phyloP scores from a whole-genome alignment of 1,284 basidiomycete species.

The Stygiomarasmius scandens region DNA sequence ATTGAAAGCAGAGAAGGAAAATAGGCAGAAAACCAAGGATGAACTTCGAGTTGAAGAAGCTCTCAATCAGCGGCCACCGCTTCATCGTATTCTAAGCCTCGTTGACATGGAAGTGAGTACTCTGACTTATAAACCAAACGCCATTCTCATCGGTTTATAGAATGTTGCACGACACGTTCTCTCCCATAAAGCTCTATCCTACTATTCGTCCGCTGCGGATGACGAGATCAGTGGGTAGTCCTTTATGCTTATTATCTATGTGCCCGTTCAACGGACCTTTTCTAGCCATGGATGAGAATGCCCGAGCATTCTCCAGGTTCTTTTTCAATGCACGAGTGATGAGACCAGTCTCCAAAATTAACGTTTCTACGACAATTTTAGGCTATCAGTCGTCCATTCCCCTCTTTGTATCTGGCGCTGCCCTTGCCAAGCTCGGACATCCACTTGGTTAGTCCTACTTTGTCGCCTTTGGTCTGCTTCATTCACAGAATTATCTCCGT shows the following conservation, averaged over 20 bases:
- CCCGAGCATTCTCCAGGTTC: slow-evolving; percentile 75
- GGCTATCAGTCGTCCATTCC: slow-evolving; percentile 78
- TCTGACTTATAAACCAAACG: not conserved
- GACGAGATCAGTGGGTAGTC: slow-evolving; percentile 72
- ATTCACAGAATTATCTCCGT: not conserved
- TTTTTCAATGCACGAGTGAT: slow-evolving; percentile 85
- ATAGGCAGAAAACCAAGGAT: slow-evolving; percentile 63
- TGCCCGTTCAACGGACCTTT: slow-evolving; percentile 26
- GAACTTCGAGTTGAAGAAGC: slow-evolving; percentile 70
- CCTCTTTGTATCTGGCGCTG: slow-evolving; percentile 84
- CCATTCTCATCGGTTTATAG: slow-evolving; percentile 32
- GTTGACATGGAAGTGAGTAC: slow-evolving; percentile 73
- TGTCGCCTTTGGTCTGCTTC: not conserved
- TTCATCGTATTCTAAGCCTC: slow-evolving; percentile 71
- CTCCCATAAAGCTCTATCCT: slow-evolving; percentile 75
- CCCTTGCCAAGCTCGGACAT: slow-evolving; percentile 89
- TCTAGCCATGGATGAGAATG: slow-evolving; percentile 66
- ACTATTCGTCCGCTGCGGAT: slow-evolving; percentile 83
- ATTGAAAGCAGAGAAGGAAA: slow-evolving; percentile 42
- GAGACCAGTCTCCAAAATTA: slow-evolving; percentile 66
- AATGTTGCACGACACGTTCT: slow-evolving; percentile 65
- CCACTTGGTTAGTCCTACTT: slow-evolving; percentile 60
- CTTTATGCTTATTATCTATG: slow-evolving; percentile 14
- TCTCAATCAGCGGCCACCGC: slow-evolving; percentile 61
- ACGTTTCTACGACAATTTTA: slow-evolving; percentile 78